These are phyloP conservation scores for Aspergillus fumigatus DNA, from an alignment of 2,329 filamentous ascomycete genomes.

Conservation along the genomic window DNA sequence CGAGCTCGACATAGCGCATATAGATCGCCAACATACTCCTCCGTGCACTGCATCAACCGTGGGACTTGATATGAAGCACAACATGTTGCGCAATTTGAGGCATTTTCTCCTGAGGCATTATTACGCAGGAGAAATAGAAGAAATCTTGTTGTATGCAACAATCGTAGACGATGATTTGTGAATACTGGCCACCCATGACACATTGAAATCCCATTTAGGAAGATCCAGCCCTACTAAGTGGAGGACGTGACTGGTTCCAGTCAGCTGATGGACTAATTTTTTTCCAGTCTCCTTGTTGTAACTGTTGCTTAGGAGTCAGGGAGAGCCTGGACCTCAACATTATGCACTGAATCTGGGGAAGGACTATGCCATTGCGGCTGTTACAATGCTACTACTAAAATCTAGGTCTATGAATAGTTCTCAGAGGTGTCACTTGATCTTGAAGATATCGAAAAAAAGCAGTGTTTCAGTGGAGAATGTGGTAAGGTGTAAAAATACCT, in stretches of 20 bases:
- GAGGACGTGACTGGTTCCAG: conserved; percentile 10
- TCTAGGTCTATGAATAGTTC: not conserved
- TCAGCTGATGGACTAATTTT: conserved; percentile 16
- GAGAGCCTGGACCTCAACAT: not conserved
- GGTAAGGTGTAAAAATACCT: not conserved
- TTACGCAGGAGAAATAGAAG: conserved; percentile 18
- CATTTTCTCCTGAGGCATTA: conserved; percentile 13
- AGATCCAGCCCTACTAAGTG: conserved; percentile 20
- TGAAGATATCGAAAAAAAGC: not conserved
- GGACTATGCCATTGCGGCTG: not conserved
- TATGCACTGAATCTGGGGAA: not conserved
- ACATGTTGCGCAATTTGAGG: conserved; percentile 6
- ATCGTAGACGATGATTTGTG: conserved; percentile 18
- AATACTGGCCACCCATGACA: conserved; percentile 22
- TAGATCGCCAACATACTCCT: not conserved
- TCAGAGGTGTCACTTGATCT: not conserved
- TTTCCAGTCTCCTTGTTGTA: conserved; percentile 2
- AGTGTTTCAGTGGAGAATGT: not conserved
- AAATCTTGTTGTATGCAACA: conserved; percentile 5
- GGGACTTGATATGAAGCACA: not conserved
- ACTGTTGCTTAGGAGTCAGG: not conserved
- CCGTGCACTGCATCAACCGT: not conserved
- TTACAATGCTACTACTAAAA: not conserved
- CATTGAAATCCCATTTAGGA: conserved; percentile 16
- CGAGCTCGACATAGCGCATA: not conserved